These are phyloP conservation scores for Fistulinella staudtii DNA, from an alignment of 1,284 basidiomycete genomes.

Conservation along the genomic window DNA sequence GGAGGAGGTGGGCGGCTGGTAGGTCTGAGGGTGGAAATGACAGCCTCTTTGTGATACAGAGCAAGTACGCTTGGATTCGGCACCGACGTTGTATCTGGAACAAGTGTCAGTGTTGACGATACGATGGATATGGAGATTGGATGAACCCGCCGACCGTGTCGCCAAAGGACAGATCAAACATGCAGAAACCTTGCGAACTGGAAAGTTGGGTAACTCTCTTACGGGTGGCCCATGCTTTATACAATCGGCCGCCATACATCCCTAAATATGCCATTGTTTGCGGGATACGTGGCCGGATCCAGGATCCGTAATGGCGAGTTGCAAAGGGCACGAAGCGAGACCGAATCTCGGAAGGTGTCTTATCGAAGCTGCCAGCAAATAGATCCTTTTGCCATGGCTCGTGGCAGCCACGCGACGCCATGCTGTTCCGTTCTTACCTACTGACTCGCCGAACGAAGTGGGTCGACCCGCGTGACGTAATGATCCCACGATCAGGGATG, in stretches of 20 bases:
- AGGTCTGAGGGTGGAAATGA: too few species aligned
- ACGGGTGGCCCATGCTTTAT: background rate
- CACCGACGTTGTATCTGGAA: slow-evolving; percentile 5
- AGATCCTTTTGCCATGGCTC: slow-evolving; percentile 6
- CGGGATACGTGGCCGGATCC: slow-evolving; percentile 7
- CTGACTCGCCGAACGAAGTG: too few species aligned
- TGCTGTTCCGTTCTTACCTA: slow-evolving; percentile 20
- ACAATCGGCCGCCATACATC: slow-evolving; percentile 15
- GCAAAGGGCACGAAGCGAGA: too few species aligned
- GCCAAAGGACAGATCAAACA: slow-evolving; percentile 6
- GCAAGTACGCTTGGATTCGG: background rate
- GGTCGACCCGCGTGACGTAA: too few species aligned
- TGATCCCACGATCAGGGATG: slow-evolving; percentile 15
- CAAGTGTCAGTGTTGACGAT: slow-evolving; percentile 8
- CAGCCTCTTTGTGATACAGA: background rate
- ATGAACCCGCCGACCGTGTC: background rate
- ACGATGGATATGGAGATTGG: background rate
- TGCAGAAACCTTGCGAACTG: slow-evolving; percentile 1
- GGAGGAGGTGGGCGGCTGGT: too few species aligned
- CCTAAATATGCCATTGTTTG: slow-evolving; percentile 1
- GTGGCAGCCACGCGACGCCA: slow-evolving; percentile 22
- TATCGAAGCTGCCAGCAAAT: background rate
- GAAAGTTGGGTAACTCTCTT: background rate
- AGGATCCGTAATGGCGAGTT: background rate
- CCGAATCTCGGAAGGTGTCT: background rate